Evolutionary conservation across 2,329 filamentous ascomycete genomes (phyloP).

Genomic region (Fusarium sp.): DNA sequence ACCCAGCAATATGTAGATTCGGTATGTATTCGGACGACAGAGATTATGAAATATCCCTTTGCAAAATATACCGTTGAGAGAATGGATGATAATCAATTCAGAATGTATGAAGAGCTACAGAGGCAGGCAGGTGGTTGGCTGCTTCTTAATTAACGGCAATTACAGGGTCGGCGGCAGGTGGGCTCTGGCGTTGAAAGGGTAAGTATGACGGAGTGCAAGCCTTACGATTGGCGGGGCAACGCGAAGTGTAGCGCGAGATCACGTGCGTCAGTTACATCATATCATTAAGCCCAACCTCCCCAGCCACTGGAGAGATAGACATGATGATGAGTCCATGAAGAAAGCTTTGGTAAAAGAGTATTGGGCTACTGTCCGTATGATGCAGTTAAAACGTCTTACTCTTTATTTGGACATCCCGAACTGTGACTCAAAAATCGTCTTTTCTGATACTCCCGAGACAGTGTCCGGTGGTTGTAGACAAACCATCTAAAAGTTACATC

Average conservation of each 20-base stretch:
- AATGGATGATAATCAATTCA: constrained; percentile 14
- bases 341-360: neutral
- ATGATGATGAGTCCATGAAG: neutral
- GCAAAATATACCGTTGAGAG: neutral
- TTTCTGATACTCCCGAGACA: neutral
- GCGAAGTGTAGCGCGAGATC: constrained; percentile 59
- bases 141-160: neutral
- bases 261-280: constrained; percentile 54
- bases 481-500: neutral
- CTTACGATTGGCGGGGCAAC: constrained; percentile 65
- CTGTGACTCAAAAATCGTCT: neutral
- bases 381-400: neutral
- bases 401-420: neutral
- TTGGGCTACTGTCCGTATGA: neutral
- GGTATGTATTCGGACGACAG: neutral
- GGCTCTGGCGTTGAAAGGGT: constrained; percentile 1
- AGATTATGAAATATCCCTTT: neutral
- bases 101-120: neutral
- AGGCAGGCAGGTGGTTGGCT: neutral
- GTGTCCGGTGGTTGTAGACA: neutral
- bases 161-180: constrained; percentile 27
- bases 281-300: neutral
- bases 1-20: neutral
- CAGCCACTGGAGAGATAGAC: neutral
- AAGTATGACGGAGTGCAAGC: constrained; percentile 38